phyloP scores from a whole-genome alignment of 2,329 filamentous ascomycete species.

The Gnomoniopsis smithogilvyi region DNA sequence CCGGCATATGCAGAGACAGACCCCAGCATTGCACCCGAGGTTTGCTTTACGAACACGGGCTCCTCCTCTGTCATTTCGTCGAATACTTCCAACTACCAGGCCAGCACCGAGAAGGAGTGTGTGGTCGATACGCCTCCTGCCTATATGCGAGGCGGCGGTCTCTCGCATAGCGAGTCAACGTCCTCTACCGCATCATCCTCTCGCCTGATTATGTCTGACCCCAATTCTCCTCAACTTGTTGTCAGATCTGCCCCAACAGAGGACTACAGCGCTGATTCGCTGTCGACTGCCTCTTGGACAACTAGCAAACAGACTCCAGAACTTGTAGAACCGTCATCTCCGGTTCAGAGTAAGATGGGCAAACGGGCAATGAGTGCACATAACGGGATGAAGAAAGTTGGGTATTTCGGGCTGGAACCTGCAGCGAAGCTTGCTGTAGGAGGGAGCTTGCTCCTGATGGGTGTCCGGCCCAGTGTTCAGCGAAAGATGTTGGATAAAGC shows the following conservation, averaged over 20 bases:
- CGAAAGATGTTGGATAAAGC: constrained; percentile 6
- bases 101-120: no score
- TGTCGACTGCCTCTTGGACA: neutral
- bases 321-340: neutral
- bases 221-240: neutral
- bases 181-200: neutral
- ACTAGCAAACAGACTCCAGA: neutral
- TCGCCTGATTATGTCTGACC: neutral
- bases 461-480: constrained; percentile 3
- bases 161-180: no score
- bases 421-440: constrained; percentile 1
- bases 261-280: neutral
- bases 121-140: no score
- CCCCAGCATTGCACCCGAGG: neutral
- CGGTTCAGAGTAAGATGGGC: no score
- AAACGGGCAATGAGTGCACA: constrained; percentile 1
- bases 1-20: neutral
- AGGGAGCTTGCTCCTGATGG: neutral
- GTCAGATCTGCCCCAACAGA: neutral
- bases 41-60: neutral
- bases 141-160: no score
- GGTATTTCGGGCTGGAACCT: constrained; percentile 2
- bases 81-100: no score
- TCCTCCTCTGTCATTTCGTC: neutral
- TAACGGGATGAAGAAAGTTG: constrained; percentile 8